A percentile compares a stretch with the other conserved stretches of the same genome.
Conservation (phyloP, 495 filamentous ascomycete genomes). For the Hyphodiscus hymeniophilus region DNA sequence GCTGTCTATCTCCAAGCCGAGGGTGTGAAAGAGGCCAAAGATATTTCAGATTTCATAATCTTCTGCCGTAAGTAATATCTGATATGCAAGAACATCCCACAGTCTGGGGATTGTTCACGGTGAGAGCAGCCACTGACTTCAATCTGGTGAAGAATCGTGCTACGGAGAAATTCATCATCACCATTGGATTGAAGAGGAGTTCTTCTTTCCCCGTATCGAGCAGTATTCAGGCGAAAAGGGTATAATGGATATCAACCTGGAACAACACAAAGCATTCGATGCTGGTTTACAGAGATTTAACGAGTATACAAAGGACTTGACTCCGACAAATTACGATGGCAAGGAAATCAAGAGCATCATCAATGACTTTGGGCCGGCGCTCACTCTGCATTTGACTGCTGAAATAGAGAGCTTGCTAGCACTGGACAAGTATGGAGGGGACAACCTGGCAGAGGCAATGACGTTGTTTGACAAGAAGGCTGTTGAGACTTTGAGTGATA, state of each 20-base stretch:
- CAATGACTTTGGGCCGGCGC: conserved; percentile 27
- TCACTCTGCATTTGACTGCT: conserved; percentile 31
- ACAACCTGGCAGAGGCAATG: conserved; percentile 37
- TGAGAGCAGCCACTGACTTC: too few relatives aligned
- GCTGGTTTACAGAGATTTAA: conserved; percentile 29
- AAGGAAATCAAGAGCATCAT: conserved; percentile 26
- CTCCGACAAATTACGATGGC: conserved; percentile 21
- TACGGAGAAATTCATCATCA: conserved; percentile 32
- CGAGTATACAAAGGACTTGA: conserved; percentile 21
- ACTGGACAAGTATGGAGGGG: conserved; percentile 20
- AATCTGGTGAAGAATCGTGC: too few relatives aligned
- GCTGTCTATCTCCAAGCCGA: conserved; percentile 41
- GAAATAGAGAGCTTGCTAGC: conserved; percentile 28
- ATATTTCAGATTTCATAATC: conserved; percentile 5
- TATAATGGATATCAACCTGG: conserved; percentile 36
- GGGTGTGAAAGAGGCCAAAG: conserved; percentile 15
- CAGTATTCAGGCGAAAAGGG: conserved; percentile 26
- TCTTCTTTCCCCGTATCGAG: conserved; percentile 38
- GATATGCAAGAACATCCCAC: too few relatives aligned
- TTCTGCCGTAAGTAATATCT: too few relatives aligned
- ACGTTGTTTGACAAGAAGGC: conserved; percentile 44
- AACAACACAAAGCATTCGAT: conserved; percentile 39
- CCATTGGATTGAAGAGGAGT: conserved; percentile 34
- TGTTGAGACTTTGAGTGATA: neutral
- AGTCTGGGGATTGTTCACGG: too few relatives aligned